Base-by-base conservation (phyloP, 1,139 yeast species). In the Hemisphaericaspora subhashii region DNA sequence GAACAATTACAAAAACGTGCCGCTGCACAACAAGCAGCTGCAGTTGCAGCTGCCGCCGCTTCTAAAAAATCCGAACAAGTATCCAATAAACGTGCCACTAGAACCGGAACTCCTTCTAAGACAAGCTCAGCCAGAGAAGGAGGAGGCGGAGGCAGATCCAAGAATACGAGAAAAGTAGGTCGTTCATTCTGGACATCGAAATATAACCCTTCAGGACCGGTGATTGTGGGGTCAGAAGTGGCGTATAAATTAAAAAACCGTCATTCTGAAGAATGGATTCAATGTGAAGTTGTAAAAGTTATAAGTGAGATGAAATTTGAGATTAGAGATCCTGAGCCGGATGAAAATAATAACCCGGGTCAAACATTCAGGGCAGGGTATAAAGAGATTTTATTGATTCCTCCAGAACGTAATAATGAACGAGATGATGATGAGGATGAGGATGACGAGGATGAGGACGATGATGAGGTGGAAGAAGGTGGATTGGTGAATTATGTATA, bases 261-360 rank as follows among this genome's bases (percentile, higher is more conserved):
- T 28, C 86, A 80, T 36, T 62, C 71, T 6, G 94, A 86, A 37
- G 98, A 92, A 55, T 94, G 99, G 99, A 89, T 94, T 51, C 96
- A 89, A 58, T 94, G 98, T 66, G 90, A 86, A 52, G 95, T 92
- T 17, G 78, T 84, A 36, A 80, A 79, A 51, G 81, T 92, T 3
- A 65, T 83, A 17, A 81, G 81, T 1, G 98, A 90, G 49, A 94
- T 95, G 1, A 79, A 78, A 57, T 85, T 81, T 54, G 98, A 92
- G 60, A 90, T 94, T 10, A 79, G 88, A 49, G 99, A 94, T 60
- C 97, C 98, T 0, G 98, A 94, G 57, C 98, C 98, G 0, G 98
- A 94, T 55, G 98, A 92, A 54, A 78, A 83, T 52, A 87, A 86
- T 46, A 87, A 89, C 45, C 86, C 94, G 1, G 97, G 97, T 3